These are phyloP conservation scores for Ganoderma multipileum DNA, from an alignment of 1,284 basidiomycete species.

Conservation along the genomic window DNA sequence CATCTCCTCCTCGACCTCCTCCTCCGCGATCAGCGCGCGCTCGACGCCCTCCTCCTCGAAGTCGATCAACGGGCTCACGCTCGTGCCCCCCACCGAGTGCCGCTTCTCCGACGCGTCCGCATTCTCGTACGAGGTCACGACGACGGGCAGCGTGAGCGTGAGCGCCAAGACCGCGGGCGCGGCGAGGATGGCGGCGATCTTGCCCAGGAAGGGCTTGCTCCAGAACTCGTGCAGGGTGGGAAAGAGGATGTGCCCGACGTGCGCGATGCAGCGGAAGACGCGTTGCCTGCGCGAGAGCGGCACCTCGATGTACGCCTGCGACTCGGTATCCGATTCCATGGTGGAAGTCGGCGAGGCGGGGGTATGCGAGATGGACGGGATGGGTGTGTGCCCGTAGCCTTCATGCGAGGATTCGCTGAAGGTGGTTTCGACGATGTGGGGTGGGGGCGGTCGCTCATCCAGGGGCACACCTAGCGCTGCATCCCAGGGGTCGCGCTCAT, in stretches of 20 bases:
- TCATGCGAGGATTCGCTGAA: constrained; percentile 37
- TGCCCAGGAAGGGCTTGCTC: constrained; percentile 76
- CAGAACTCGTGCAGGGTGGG: constrained; percentile 85
- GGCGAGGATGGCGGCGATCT: constrained; percentile 81
- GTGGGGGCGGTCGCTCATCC: constrained; percentile 49
- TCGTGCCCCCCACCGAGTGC: constrained; percentile 43
- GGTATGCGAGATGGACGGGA: constrained; percentile 63
- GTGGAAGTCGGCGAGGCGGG: constrained; percentile 56
- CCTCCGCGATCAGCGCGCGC: constrained; percentile 66
- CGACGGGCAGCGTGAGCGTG: constrained; percentile 92
- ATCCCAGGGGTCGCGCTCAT: constrained; percentile 54
- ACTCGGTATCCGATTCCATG: constrained; percentile 42
- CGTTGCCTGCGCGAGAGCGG: constrained; percentile 51
- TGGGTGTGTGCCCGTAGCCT: constrained; percentile 36
- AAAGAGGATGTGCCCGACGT: constrained; percentile 73
- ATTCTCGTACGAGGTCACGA: constrained; percentile 66
- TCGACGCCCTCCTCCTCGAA: constrained; percentile 77
- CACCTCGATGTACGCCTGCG: constrained; percentile 50
- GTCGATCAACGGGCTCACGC: constrained; percentile 58
- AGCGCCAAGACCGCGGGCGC: constrained; percentile 87
- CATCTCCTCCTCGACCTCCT: constrained; percentile 68
- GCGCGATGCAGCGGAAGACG: constrained; percentile 46
- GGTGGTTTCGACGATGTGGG: constrained; percentile 38
- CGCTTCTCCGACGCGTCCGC: constrained; percentile 48
- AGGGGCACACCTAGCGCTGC: constrained; percentile 54